A percentile compares a stretch with the other conserved stretches of the same genome.
Evolutionary conservation across 208 protist genomes (phyloP).

Genomic region (Crithidia sp.): DNA sequence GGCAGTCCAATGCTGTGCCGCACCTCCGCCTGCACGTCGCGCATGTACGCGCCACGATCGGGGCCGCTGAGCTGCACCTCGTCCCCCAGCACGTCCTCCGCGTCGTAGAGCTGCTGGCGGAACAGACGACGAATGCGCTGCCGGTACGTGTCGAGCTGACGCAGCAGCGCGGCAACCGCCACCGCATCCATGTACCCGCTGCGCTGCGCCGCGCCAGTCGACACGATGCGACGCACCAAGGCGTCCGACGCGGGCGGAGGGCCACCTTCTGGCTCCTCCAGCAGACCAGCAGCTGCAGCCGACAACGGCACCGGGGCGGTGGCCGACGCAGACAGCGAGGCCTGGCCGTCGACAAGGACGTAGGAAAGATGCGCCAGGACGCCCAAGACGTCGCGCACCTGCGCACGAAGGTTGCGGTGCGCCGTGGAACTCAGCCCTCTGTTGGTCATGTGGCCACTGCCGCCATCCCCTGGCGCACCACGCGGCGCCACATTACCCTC

Average conservation of each 20-base stretch:
- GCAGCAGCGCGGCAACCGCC: slow-evolving; percentile 48
- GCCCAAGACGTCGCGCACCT: slow-evolving; percentile 25
- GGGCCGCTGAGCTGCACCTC: slow-evolving; percentile 30
- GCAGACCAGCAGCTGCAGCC: not conserved
- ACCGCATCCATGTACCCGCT: slow-evolving; percentile 16
- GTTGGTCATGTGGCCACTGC: not conserved
- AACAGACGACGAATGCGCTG: slow-evolving; percentile 59
- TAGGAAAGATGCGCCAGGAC: slow-evolving; percentile 28
- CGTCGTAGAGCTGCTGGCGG: slow-evolving; percentile 87
- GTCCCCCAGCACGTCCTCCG: slow-evolving; percentile 80
- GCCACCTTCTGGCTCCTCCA: no score
- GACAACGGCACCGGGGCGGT: not conserved
- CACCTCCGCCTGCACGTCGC: slow-evolving; percentile 55
- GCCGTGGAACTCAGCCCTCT: not conserved
- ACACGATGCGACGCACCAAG: not conserved
- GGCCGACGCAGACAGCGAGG: not conserved
- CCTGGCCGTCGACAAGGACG: slow-evolving; percentile 20
- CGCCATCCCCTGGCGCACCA: not conserved
- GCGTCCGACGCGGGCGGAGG: not conserved
- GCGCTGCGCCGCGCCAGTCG: not conserved
- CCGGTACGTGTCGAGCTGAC: slow-evolving; percentile 69
- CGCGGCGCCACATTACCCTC: not conserved
- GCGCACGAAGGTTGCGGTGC: slow-evolving; percentile 5
- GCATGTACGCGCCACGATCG: slow-evolving; percentile 42
- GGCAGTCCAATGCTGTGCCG: slow-evolving; percentile 51